Base-by-base conservation (phyloP, 495 filamentous ascomycete genomes). In the Geoglossum glabrum region DNA sequence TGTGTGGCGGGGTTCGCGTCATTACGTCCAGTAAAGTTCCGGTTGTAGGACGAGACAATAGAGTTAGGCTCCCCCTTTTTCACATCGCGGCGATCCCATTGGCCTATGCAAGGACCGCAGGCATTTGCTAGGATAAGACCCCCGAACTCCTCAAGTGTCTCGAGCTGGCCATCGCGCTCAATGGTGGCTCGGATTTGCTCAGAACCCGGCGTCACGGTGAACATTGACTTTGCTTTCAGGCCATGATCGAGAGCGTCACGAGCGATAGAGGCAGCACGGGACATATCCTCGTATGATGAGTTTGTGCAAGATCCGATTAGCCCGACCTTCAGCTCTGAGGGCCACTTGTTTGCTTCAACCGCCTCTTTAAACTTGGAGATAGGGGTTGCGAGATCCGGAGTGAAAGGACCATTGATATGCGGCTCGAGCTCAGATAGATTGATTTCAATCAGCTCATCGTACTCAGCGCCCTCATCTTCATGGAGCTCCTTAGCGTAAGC, bases 211-310 rank as follows among this genome's bases (percentile, higher is more conserved):
- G 92, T 96, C 61, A 98, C 85, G 65, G 86, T 86, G 76, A 97
- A 97, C 64, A 86, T 73, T 65, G 87, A 77, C 80, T 95, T 95
- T 63, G 93, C 79, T 78, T 95, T 96, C 67, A 97, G 60, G 61
- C 92, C 93, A 68, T 96, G 90, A 73, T 90, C 72, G 59, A 96
- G 78, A 63, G 93, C 93, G 71, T 99, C 88, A 59, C 82, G 86
- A 54, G 90, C 93, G 69, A 99, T 97, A 34, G 89, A 87, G 56
- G 92, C 92, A 66, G 81, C 86, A 62, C 93, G 87, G 64, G 83
- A 86, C 92, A 99, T 97, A 67, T 99, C 92, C 76, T 99, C 93
- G 71, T 99, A 99, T 28, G 90, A 96, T 46, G 88, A 95, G 80
- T 99, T 99, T 64, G 92, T 99, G 85, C 92, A 99, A 68, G 92